Evolutionary conservation across 1,284 basidiomycete genomes (phyloP).

Genomic region (Inonotus obliquus): DNA sequence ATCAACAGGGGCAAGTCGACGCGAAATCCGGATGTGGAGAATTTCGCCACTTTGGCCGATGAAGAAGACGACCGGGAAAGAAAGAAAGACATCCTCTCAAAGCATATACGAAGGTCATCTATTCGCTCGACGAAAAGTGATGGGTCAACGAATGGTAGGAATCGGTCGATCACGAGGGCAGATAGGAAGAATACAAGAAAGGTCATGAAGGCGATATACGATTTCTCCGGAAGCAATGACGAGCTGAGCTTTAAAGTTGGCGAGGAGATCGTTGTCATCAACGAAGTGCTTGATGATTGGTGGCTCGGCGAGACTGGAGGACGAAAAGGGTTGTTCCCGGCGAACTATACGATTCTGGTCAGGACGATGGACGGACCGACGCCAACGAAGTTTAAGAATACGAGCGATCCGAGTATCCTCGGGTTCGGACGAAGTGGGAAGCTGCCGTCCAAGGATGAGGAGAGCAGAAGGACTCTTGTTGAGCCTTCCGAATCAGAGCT

Average conservation of each 20-base stretch:
- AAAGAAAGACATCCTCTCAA: constrained; percentile 24
- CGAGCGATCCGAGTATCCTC: constrained; percentile 19
- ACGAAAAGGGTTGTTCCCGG: constrained; percentile 72
- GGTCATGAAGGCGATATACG: constrained; percentile 64
- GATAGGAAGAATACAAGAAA: constrained; percentile 41
- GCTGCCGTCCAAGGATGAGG: constrained; percentile 1
- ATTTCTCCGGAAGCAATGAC: constrained; percentile 68
- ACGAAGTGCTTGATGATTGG: constrained; percentile 80
- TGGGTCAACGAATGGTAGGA: constrained; percentile 35
- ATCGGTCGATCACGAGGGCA: background rate
- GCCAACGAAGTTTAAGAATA: constrained; percentile 17
- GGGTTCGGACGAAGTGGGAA: constrained; percentile 4
- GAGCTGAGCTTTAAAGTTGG: constrained; percentile 72
- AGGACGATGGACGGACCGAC: constrained; percentile 26
- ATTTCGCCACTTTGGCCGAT: constrained; percentile 50
- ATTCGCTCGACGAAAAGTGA: constrained; percentile 28
- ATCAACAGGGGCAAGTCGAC: constrained; percentile 47
- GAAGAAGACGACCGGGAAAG: constrained; percentile 29
- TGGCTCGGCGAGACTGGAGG: constrained; percentile 76
- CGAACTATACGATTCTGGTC: constrained; percentile 59
- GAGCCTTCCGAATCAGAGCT: constrained; percentile 10
- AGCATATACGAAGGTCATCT: constrained; percentile 26
- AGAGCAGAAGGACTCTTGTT: constrained; percentile 11
- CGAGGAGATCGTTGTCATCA: constrained; percentile 67
- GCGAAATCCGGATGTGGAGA: constrained; percentile 44